A percentile compares a stretch with the other conserved stretches of the same genome.
Evolutionary conservation across 805 yeast genomes (phyloP).

Genomic region (Candida orba): DNA sequence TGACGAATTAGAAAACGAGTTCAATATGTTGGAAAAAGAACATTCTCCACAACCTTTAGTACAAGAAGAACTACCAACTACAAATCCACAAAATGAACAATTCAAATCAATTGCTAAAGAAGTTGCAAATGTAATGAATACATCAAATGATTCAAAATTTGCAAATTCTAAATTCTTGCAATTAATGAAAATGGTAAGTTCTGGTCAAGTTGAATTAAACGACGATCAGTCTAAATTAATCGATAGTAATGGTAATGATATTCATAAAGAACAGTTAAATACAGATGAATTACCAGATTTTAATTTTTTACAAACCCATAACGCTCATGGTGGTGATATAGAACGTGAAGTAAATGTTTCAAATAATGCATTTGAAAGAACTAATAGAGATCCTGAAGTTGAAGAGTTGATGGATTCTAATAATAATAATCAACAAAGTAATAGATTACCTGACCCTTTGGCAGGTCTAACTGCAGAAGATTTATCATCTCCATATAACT

Average conservation of each 20-base stretch:
- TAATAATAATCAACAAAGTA: background rate
- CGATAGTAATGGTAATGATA: conserved; percentile 20
- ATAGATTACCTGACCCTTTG: conserved; percentile 22
- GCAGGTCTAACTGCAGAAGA: conserved; percentile 17
- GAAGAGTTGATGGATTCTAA: conserved; percentile 5
- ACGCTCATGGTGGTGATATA: conserved; percentile 6
- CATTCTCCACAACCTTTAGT: background rate
- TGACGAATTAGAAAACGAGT: conserved; percentile 13
- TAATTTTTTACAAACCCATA: conserved; percentile 1
- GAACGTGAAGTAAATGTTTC: background rate
- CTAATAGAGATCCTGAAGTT: conserved; percentile 7
- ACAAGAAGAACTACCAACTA: background rate
- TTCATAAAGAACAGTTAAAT: conserved; percentile 12
- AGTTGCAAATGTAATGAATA: conserved; percentile 20
- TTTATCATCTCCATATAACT: conserved; percentile 18
- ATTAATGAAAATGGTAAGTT: conserved; percentile 20
- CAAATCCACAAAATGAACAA: conserved; percentile 10
- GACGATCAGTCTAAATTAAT: conserved; percentile 20
- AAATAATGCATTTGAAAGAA: conserved; percentile 4
- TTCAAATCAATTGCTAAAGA: conserved; percentile 22
- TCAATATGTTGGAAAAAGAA: conserved; percentile 10
- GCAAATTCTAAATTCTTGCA: conserved; percentile 22
- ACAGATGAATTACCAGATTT: conserved; percentile 6
- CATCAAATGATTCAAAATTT: conserved; percentile 15
- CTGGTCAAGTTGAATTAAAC: conserved; percentile 19